Base-by-base conservation (phyloP, 148 eudicot species). In the Heliamphora exappendiculata region DNA sequence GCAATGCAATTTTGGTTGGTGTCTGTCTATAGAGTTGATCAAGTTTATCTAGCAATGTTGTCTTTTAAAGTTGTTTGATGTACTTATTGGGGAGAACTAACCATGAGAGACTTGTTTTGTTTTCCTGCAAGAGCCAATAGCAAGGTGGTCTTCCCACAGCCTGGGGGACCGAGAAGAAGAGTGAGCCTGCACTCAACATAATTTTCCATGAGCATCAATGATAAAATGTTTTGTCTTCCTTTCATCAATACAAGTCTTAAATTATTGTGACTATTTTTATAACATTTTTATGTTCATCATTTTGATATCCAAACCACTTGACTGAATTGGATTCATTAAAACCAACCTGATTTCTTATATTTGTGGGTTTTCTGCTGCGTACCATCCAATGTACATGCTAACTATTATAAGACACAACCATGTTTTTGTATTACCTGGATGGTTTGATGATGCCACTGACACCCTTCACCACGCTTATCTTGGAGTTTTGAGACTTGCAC, bases 101-200 rank as follows among this genome's bases (percentile, higher is more conserved):
- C 97, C 94, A 88, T 80, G 33, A 87, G 85, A 78, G 94, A 81
- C 50, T 81, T 82, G 82, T 84, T 82, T 54, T 86, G 82, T 65
- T 87, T 89, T 81, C 95, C 95, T n/a, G 95, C 86, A 36, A 92
- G 89, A 58, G 95, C 89, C 85, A 85, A 85, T 75, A 92, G 72
- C 26, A 92, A 83, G 45, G 95, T 84, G 71, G 93, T 92, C 80
- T 92, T 92, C 58, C 97, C 97, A 76, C 94, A 87, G 68, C 95
- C 93, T 12, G 97, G 97, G 64, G 97, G 97, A 59, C 97, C 97
- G 74, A 92, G 93, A 34, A 92, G 82, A 63, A 92, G 82, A 66
- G 95, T 87, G 83, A 92, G 82, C 87, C 97, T 92, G 72, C 72
- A 28, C 24, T 6, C 54, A 68, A 24, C 33, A 68, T 22, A 22